phyloP scores from a whole-genome alignment of 169 alveolate genomes.

The Theileria annulata region DNA sequence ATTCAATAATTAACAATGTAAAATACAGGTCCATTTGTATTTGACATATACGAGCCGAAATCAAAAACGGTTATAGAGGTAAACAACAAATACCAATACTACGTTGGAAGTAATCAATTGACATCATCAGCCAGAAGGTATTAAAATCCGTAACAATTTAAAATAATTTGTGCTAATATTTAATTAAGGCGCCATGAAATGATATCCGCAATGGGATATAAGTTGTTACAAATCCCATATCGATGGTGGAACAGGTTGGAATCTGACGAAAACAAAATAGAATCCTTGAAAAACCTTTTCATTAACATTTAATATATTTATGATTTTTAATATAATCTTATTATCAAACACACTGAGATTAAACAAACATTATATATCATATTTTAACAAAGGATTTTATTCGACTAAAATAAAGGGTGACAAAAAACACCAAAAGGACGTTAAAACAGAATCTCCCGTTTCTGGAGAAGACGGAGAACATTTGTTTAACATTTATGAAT shows the following conservation, averaged over 20 bases:
- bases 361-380: conserved; percentile 46
- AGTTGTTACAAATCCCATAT: conserved; percentile 70
- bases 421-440: background rate
- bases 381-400: conserved; percentile 43
- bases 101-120: conserved; percentile 31
- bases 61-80: conserved; percentile 62
- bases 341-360: background rate
- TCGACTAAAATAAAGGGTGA: conserved; percentile 34
- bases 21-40: conserved; percentile 40
- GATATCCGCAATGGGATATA: conserved; percentile 74
- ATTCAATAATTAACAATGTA: background rate
- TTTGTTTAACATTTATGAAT: conserved; percentile 73
- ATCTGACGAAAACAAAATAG: conserved; percentile 64
- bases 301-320: conserved; percentile 16
- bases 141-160: background rate
- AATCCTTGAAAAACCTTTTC: conserved; percentile 41
- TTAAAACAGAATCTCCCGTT: background rate
- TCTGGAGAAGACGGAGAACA: conserved; percentile 61
- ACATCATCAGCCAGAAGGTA: conserved; percentile 62
- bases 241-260: conserved; percentile 71
- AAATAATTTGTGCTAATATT: background rate
- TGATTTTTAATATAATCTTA: background rate
- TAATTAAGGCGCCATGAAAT: conserved; percentile 71
- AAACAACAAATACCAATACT: conserved; percentile 55
- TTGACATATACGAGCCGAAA: conserved; percentile 57